phyloP scores from a whole-genome alignment of 164 flowering plant species.

The Vitis riparia region DNA sequence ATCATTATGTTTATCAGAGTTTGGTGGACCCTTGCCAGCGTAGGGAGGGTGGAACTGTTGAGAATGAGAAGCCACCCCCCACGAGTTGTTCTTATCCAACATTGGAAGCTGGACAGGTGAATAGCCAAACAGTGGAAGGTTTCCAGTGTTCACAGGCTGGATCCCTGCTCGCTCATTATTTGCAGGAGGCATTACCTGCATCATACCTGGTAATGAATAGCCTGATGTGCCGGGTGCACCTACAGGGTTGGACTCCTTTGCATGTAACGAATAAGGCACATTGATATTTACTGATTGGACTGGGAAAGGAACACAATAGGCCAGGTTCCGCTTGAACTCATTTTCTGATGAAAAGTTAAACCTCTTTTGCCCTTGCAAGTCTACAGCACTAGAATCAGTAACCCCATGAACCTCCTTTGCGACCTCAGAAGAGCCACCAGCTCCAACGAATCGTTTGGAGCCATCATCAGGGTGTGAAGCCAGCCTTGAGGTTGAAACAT shows the following conservation, averaged over 20 bases:
- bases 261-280: conserved; percentile 41
- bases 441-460: conserved; percentile 32
- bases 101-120: conserved; percentile 70
- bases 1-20: conserved; percentile 39
- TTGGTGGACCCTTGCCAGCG: conserved; percentile 37
- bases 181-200: conserved; percentile 46
- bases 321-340: conserved; percentile 39
- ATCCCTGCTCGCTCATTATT: conserved; percentile 40
- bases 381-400: conserved; percentile 32
- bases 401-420: conserved; percentile 43
- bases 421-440: conserved; percentile 37
- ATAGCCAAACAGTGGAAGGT: conserved; percentile 62
- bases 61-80: conserved; percentile 48
- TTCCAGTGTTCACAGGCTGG: conserved; percentile 48
- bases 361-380: conserved; percentile 43
- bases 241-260: conserved; percentile 36
- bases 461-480: conserved; percentile 46
- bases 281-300: conserved; percentile 38
- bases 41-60: conserved; percentile 50
- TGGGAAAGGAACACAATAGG: conserved; percentile 41
- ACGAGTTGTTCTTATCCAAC: conserved; percentile 58
- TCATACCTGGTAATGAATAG: conserved; percentile 36
- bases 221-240: conserved; percentile 35
- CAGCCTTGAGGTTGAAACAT: conserved; percentile 62
- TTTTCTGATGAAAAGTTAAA: conserved; percentile 34